Conservation (phyloP, 2,329 filamentous ascomycete species). For the Amesomyces nigricolor region DNA sequence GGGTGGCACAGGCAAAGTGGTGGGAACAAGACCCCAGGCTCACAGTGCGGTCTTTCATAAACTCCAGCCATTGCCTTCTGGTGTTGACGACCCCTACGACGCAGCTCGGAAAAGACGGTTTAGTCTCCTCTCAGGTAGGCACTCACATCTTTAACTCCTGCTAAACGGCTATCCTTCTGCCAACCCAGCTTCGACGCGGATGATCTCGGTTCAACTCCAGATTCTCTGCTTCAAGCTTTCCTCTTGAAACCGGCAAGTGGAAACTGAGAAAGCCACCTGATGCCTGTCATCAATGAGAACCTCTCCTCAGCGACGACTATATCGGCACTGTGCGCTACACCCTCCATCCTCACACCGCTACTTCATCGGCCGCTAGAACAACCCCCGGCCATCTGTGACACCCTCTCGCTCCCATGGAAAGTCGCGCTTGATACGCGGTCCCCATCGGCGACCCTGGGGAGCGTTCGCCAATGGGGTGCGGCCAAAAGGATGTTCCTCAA, state of each 20-base stretch:
- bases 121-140: conserved; percentile 5
- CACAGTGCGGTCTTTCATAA: conserved; percentile 2
- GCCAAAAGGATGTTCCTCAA: conserved; percentile 14
- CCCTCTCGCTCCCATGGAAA: conserved; percentile 1
- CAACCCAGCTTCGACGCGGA: too few species aligned
- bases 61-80: too few species aligned
- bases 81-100: too few species aligned
- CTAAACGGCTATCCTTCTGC: too few species aligned
- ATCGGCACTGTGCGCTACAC: conserved; percentile 15
- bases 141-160: too few species aligned
- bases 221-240: not conserved
- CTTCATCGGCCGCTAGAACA: conserved; percentile 17
- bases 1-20: conserved; percentile 17
- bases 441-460: conserved; percentile 1
- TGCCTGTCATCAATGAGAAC: conserved; percentile 14
- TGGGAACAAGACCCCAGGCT: not conserved
- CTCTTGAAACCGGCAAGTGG: too few species aligned
- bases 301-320: conserved; percentile 3
- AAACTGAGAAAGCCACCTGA: not conserved
- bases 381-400: conserved; percentile 4
- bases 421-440: conserved; percentile 13
- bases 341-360: conserved; percentile 19
- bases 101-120: not conserved
- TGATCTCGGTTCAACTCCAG: too few species aligned
- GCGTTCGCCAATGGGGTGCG: conserved; percentile 10